Base-by-base conservation (phyloP, 768 basidiomycete genomes). In the Rhodotorula graminis region DNA sequence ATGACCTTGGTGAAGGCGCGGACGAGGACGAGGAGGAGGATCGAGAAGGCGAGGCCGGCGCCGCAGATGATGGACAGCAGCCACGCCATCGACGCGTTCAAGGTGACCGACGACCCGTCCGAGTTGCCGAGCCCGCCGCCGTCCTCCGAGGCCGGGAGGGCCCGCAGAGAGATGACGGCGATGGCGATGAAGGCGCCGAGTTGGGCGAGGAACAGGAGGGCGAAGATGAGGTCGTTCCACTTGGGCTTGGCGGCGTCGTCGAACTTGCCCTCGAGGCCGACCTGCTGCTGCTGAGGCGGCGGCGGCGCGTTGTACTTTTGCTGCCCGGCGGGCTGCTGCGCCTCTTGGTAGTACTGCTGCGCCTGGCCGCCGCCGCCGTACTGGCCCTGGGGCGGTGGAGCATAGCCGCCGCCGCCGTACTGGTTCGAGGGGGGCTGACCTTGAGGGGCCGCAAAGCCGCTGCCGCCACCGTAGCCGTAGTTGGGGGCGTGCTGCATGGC, bases 161-260 rank as follows among this genome's bases (percentile, higher is more conserved):
- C 67, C 25, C 73, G 69, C 0, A 79, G 70, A 27, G 72, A 70
- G 56, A 79, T 68, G 64, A 79, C 77, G 52, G 70, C 50, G 53
- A 79, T 47, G 31, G 74, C 78, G 61, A 79, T 71, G 73, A 77
- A 78, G 23, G 63, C 78, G 21, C 49, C 46, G 61, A 79, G 71
- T 47, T 79, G 78, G 33, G 78, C 78, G 57, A 70, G 52, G 74
- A 79, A 79, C n/a, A 79, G 62, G n/a, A 77, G 52, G 14, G 69
- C 72, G 37, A 67, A 74, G 56, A 64, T 53, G 27, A 79, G 31
- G 65, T 79, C 78, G 69, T 79, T 77, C 70, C 57, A 75, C 69
- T 72, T 72, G n/a, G 75, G 75, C 65, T 76, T 73, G 37, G 61
- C 37, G 37, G 37, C 42, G 31, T 49, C 29, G 31, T 70, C 75